Base-by-base conservation (phyloP, 139 green algal species). In the Volvox reticuliferus region DNA sequence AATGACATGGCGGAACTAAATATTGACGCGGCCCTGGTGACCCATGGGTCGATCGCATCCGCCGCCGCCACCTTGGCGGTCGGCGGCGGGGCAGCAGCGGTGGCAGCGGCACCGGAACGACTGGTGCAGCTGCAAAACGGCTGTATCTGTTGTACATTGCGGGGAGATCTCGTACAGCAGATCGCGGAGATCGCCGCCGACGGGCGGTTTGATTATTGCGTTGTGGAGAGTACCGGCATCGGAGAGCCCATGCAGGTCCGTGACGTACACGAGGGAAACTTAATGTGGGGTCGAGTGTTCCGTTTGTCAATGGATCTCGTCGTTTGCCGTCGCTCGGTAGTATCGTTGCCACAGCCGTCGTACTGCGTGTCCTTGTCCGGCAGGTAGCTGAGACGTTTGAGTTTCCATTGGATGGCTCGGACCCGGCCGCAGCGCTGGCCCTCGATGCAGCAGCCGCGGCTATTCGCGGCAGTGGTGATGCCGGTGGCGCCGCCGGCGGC, bases 1-100 rank as follows among this genome's bases (percentile, higher is more conserved):
- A 99, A 99, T 86, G 97, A 99, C 84, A 97, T 98, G 94, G 96
- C 97, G 1, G 94, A 95, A 55, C 68, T 99, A 20, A 99, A 99
- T 88, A 97, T 99, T 61, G 97, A 99, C 89, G 95, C 95, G 19
- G 77, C 88, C 30, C 86, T 98, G 36, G 92, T 98, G 78, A 55
- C 84, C 65, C 77, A 77, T 18, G 77, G 78, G 28, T 88, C 86
- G n/a, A 77, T 93, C 2, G 17, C 93, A 14, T 33, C 92, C 79
- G 85, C 69, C 37, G 2, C 84, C 36, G 37, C 84, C 37, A 37
- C 67, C 2, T 1, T 68, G 18, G 14, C 67, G 26, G 28, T 28
- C 33, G n/a, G 36, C 26, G 79, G 37, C 28, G 87, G 22, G 13
- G n/a, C 86, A 21, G 81, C 14, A 33, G 81, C 17, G n/a, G 61